These are phyloP conservation scores for Penicillium bialowiezense DNA, from an alignment of 495 filamentous ascomycete genomes.

Conservation along the genomic window DNA sequence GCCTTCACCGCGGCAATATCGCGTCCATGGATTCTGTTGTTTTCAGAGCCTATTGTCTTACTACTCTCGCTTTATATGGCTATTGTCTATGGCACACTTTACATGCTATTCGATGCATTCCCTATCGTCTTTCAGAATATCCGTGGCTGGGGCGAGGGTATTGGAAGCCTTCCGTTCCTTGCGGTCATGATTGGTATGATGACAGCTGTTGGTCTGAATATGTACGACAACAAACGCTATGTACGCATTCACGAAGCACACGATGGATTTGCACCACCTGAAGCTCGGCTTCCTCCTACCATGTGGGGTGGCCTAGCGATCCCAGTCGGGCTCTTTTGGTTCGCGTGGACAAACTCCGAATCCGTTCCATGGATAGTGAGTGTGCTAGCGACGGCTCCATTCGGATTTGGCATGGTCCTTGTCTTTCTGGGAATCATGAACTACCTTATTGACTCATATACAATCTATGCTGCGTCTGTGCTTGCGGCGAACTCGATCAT, in stretches of 20 bases:
- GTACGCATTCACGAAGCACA: conserved; percentile 30
- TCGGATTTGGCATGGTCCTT: conserved; percentile 72
- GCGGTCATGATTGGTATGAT: conserved; percentile 86
- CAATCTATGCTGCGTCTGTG: conserved; percentile 77
- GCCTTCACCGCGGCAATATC: conserved; percentile 45
- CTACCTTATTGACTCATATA: conserved; percentile 80
- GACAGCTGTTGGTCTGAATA: conserved; percentile 48
- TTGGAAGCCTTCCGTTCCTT: conserved; percentile 73
- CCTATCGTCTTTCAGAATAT: conserved; percentile 74
- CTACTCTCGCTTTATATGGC: conserved; percentile 70
- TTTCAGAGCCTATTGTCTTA: conserved; percentile 59
- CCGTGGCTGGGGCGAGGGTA: conserved; percentile 71
- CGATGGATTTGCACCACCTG: conserved; percentile 44
- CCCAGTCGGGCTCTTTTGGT: conserved; percentile 58
- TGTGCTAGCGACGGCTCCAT: conserved; percentile 63
- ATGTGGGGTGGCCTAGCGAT: conserved; percentile 41
- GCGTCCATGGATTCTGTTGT: conserved; percentile 50
- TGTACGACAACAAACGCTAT: conserved; percentile 52
- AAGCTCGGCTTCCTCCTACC: conserved; percentile 46
- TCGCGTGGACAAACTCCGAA: conserved; percentile 68
- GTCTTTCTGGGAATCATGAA: conserved; percentile 76
- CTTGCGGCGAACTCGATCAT: conserved; percentile 76
- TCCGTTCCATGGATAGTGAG: conserved; percentile 66
- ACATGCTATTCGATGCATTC: conserved; percentile 79
- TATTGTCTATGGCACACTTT: conserved; percentile 72